Conservation (phyloP, 2,329 filamentous ascomycete species). For the Emergomyces pasteurianus region DNA sequence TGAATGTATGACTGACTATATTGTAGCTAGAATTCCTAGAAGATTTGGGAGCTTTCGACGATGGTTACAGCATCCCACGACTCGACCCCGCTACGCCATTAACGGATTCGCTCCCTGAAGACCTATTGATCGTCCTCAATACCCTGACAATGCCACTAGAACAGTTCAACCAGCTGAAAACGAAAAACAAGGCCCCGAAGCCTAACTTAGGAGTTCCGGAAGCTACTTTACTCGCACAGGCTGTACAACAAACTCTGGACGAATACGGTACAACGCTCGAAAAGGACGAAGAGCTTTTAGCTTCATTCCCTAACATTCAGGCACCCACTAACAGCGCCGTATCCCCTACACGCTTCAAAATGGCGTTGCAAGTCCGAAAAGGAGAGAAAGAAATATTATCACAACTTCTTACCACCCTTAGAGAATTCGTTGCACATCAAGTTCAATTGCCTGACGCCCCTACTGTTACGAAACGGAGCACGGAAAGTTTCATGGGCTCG, state of each 20-base stretch:
- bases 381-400: conserved; percentile 60
- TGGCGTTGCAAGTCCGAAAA: conserved; percentile 56
- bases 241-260: conserved; percentile 22
- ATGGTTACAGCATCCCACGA: conserved; percentile 53
- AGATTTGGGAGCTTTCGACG: conserved; percentile 54
- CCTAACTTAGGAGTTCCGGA: conserved; percentile 18
- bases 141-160: conserved; percentile 22
- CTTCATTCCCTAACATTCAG: conserved; percentile 19
- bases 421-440: conserved; percentile 19
- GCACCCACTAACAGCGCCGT: conserved; percentile 24
- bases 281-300: conserved; percentile 36
- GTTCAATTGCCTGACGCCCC: conserved; percentile 8
- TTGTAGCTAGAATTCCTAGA: conserved; percentile 43
- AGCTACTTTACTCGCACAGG: conserved; percentile 23
- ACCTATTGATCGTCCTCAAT: conserved; percentile 28
- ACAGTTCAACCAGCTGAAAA: conserved; percentile 22
- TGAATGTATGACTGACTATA: conserved; percentile 7
- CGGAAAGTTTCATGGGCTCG: conserved; percentile 15
- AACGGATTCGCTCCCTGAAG: conserved; percentile 26
- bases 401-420: conserved; percentile 37
- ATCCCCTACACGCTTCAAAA: conserved; percentile 30
- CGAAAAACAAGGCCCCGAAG: conserved; percentile 27
- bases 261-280: conserved; percentile 45
- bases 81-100: conserved; percentile 19
- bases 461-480: conserved; percentile 21